These are phyloP conservation scores for Termitomyces sp. DNA, from an alignment of 768 basidiomycete genomes.

Conservation along the genomic window DNA sequence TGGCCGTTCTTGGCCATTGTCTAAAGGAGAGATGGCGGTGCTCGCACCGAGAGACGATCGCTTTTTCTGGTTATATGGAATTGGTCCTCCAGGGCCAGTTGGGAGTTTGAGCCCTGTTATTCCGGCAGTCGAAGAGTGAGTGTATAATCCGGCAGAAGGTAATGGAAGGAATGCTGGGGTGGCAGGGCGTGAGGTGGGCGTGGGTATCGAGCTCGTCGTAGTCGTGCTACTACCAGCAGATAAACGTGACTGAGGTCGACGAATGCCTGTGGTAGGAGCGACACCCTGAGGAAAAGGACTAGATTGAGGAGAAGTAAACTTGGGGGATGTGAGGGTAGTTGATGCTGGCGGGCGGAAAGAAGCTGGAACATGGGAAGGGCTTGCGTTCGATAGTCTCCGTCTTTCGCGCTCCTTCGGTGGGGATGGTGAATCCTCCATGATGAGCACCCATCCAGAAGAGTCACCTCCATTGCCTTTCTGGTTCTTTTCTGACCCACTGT, in stretches of 20 bases:
- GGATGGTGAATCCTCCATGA: slow-evolving; percentile 84
- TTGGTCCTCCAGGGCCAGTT: slow-evolving; percentile 46
- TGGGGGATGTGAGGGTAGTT: slow-evolving; percentile 46
- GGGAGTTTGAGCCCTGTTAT: slow-evolving; percentile 58
- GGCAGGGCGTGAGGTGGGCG: slow-evolving; percentile 66
- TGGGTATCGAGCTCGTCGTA: slow-evolving; percentile 62
- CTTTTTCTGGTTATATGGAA: slow-evolving; percentile 45
- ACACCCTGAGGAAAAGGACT: slow-evolving; percentile 42
- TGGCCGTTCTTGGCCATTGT: slow-evolving; percentile 32
- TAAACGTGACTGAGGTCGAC: slow-evolving; percentile 71
- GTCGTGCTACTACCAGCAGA: slow-evolving; percentile 57
- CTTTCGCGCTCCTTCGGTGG: slow-evolving; percentile 60
- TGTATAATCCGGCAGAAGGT: slow-evolving; percentile 51
- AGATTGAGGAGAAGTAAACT: slow-evolving; percentile 34
- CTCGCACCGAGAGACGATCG: slow-evolving; percentile 63
- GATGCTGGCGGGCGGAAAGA: slow-evolving; percentile 49
- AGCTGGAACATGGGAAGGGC: slow-evolving; percentile 54
- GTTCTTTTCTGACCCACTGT: slow-evolving; percentile 43
- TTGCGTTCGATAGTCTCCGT: slow-evolving; percentile 50
- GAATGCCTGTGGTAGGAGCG: slow-evolving; percentile 39
- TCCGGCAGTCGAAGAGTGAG: slow-evolving; percentile 37
- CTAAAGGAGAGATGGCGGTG: slow-evolving; percentile 30
- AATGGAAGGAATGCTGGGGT: slow-evolving; percentile 80
- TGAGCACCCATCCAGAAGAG: slow-evolving; percentile 81
- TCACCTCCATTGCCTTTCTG: slow-evolving; percentile 54